Base-by-base conservation (phyloP, 768 basidiomycete species). In the Lentinula guzmanii region DNA sequence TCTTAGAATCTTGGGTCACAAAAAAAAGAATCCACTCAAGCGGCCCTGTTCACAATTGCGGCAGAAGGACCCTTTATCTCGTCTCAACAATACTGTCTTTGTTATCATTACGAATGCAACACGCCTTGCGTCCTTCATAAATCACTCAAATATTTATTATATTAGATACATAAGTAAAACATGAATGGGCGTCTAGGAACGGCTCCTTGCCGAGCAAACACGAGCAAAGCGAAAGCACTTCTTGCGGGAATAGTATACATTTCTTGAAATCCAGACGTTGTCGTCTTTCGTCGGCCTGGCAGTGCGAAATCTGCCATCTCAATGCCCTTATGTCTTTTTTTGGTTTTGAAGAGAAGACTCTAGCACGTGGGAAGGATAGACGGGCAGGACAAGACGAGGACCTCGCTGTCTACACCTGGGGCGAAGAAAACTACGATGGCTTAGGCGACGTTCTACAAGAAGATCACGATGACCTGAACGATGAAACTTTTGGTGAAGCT, bases 321-420 rank as follows among this genome's bases (percentile, higher is more conserved):
- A 57, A 76, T 76, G 77, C 68, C 42, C 71, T 68, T 64, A 87
- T 93, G 92, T 86, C 91, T 70, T 93, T 93, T 83, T 91, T 93
- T 77, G 90, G 87, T 66, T 83, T 92, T 70, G 77, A 60, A 74
- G 73, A 79, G 43, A 76, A 74, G 69, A 79, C 81, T 73, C 70
- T 90, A 72, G 88, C 90, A 74, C 78, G 82, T 63, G 84, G 87
- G 70, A 85, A 80, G 70, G 79, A 77, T 69, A 79, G 74, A 65
- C 84, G 85, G 68, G 74, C 82, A 58, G 78, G 81, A 18, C 41
- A 28, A 8, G 79, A 86, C 54, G 94, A 93, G 70, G 89, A 94
- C 75, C 77, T 97, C 63, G 89, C 92, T 2, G 91, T 95, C 52
- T 95, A 93, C 74, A 93, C 89, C 50, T 97, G 93, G 93, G 93